Conservation (phyloP, 2,329 filamentous ascomycete genomes). For the Penicillium griseofulvum region DNA sequence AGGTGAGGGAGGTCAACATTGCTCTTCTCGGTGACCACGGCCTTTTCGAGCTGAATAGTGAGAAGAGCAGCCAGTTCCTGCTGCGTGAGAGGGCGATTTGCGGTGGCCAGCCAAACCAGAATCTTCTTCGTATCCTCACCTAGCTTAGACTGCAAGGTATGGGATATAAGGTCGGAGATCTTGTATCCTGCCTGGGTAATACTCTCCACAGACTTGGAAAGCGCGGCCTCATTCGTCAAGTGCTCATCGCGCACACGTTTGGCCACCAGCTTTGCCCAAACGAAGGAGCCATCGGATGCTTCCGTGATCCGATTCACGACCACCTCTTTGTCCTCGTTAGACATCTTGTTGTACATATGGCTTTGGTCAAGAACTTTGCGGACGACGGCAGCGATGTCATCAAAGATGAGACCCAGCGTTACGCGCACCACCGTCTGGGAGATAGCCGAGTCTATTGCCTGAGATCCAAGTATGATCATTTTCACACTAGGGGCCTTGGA, state of each 20-base stretch:
- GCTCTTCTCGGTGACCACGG: conserved; percentile 23
- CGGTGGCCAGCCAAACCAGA: conserved; percentile 40
- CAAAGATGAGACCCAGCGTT: conserved; percentile 34
- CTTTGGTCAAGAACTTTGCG: conserved; percentile 26
- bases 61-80: conserved; percentile 33
- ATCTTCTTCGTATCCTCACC: conserved; percentile 34
- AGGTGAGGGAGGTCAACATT: conserved; percentile 25
- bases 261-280: conserved; percentile 40
- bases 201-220: conserved; percentile 28
- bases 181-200: conserved; percentile 26
- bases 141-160: conserved; percentile 26
- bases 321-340: conserved; percentile 35
- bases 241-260: conserved; percentile 32
- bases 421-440: conserved; percentile 25
- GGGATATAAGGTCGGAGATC: conserved; percentile 33
- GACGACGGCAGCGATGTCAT: conserved; percentile 37
- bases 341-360: conserved; percentile 23
- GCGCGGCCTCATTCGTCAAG: conserved; percentile 20
- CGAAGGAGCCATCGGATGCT: conserved; percentile 38
- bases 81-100: conserved; percentile 35
- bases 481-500: conserved; percentile 25
- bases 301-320: conserved; percentile 33
- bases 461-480: conserved; percentile 32
- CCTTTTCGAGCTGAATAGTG: conserved; percentile 32
- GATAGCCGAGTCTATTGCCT: conserved; percentile 14